A percentile compares a stretch with the other conserved stretches of the same genome.
Conservation (phyloP, 306 rosid species). For the Fragaria iinumae region DNA sequence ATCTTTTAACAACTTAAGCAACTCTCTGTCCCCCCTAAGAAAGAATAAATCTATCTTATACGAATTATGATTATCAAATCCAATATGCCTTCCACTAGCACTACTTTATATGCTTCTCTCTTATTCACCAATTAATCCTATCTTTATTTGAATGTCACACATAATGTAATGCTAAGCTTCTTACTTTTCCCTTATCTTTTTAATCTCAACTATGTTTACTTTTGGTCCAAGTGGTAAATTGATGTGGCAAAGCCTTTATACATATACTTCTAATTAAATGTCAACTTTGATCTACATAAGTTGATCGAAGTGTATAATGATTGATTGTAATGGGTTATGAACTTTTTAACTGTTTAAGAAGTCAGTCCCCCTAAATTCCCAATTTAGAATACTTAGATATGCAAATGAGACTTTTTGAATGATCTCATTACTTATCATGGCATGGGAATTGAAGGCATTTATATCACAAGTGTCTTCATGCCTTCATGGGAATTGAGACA, state of each 20-base stretch:
- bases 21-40: slow-evolving; percentile 37
- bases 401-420: not conserved
- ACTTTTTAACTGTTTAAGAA: not conserved
- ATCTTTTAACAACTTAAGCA: slow-evolving; percentile 39
- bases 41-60: slow-evolving; percentile 33
- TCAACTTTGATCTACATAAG: not conserved
- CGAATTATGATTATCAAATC: slow-evolving; percentile 11
- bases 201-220: not conserved
- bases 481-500: no score
- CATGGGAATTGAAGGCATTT: no score
- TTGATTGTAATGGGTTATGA: not conserved
- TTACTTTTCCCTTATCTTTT: not conserved
- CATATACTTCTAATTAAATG: not conserved
- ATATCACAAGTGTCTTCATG: no score
- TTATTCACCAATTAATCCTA: not conserved
- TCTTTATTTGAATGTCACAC: not conserved
- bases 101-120: slow-evolving; percentile 19
- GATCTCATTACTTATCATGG: no score
- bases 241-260: not conserved
- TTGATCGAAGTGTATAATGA: not conserved
- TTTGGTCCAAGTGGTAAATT: not conserved
- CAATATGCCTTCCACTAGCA: slow-evolving; percentile 36
- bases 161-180: slow-evolving; percentile 6
- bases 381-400: not conserved
- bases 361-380: not conserved